phyloP scores from a whole-genome alignment of 176 grass and related monocot genomes.

The Hsuehochloa calcarea region DNA sequence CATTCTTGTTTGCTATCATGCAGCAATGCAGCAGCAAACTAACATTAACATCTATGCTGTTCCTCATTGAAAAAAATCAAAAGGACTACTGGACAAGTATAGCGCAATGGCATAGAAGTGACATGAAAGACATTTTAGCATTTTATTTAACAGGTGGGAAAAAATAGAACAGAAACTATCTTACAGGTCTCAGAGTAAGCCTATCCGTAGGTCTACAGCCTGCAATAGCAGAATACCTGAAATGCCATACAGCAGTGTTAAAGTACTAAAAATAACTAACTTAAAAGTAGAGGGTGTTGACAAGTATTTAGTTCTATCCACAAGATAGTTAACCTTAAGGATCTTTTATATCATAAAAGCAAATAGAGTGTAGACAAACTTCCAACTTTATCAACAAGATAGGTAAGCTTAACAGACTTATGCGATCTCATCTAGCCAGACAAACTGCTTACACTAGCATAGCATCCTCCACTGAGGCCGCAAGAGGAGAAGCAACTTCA shows the following conservation, averaged over 20 bases:
- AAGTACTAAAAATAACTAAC: conserved; percentile 3
- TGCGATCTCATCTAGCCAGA: conserved; percentile 9
- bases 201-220: conserved; percentile 63
- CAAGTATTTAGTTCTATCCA: background rate
- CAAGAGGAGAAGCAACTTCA: conserved; percentile 97
- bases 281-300: background rate
- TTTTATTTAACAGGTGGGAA: conserved; percentile 30
- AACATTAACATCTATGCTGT: background rate
- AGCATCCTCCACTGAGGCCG: conserved; percentile 83
- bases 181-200: conserved; percentile 73
- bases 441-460: conserved; percentile 75
- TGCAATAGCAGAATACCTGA: conserved; percentile 86
- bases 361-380: background rate
- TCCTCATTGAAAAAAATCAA: background rate
- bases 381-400: conserved; percentile 15
- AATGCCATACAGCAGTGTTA: conserved; percentile 24
- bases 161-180: conserved; percentile 1
- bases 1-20: background rate
- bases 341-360: background rate
- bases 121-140: conserved; percentile 19
- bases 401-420: background rate
- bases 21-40: background rate
- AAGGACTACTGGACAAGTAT: background rate
- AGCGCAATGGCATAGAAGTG: background rate
- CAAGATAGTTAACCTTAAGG: background rate